These are phyloP conservation scores for Pseudozyma hubeiensis DNA, from an alignment of 1,284 basidiomycete genomes.

Conservation along the genomic window DNA sequence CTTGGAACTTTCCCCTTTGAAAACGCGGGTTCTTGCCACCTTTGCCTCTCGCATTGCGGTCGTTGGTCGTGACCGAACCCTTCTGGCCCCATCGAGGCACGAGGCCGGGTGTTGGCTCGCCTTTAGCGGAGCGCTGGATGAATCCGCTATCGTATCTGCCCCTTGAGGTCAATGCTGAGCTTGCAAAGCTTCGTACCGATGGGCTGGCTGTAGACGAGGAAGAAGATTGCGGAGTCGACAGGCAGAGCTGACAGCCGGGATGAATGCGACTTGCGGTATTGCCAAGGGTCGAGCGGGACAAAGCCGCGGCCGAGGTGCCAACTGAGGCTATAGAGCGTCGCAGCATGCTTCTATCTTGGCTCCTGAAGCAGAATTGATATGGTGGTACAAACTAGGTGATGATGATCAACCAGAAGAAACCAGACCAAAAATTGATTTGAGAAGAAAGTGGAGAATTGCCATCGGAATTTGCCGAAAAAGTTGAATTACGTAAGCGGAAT, in stretches of 20 bases:
- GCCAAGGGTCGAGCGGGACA: slow-evolving; percentile 3
- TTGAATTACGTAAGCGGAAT: slow-evolving; percentile 21
- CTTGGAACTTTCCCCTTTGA: slow-evolving; percentile 17
- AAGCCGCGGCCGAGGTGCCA: slow-evolving; percentile 13
- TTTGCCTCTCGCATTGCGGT: background rate
- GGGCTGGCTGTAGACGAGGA: slow-evolving; percentile 4
- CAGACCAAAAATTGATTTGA: background rate
- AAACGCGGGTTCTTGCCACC: slow-evolving; percentile 3
- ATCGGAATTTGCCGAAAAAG: slow-evolving; percentile 4
- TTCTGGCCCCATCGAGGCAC: background rate
- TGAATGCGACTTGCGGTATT: background rate
- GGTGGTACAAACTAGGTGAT: background rate
- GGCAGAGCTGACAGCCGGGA: slow-evolving; percentile 9
- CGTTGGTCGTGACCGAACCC: background rate
- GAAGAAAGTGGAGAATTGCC: slow-evolving; percentile 21
- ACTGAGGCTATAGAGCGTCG: slow-evolving; percentile 16
- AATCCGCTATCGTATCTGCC: slow-evolving; percentile 17
- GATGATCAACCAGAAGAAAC: background rate
- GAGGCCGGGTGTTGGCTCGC: background rate
- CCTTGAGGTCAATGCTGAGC: slow-evolving; percentile 4
- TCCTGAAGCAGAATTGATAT: no score
- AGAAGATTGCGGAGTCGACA: background rate
- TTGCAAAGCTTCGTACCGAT: slow-evolving; percentile 7
- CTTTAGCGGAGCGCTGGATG: slow-evolving; percentile 3
- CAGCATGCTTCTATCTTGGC: slow-evolving; percentile 9